Evolutionary conservation across 2,329 filamentous ascomycete genomes (phyloP), one percentile per base, ranked within the genome.

Genomic region (Penicillium carneum): DNA sequence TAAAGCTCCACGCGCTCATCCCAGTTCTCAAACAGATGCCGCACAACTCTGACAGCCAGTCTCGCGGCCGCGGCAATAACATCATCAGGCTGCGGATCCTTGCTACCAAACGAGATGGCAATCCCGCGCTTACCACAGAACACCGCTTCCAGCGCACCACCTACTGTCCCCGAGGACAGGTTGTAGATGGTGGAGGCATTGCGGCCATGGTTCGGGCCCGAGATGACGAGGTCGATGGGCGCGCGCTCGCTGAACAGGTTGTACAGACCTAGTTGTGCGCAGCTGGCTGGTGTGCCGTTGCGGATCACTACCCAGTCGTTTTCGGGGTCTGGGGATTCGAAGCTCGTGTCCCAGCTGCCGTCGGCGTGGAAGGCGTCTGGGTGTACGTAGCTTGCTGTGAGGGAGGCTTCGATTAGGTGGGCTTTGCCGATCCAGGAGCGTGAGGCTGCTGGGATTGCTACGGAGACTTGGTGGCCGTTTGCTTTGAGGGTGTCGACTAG

Each of bases 391-490:
- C 85, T 83, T 7, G 92, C 92, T 77, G 88, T 91, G 63, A 95
- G 84, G 1, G 89, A 88, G 76, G 93, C 88, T 65, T 93, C 93
- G 72, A 97, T 93, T 73, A 97, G 89, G 79, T 97, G 93, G 1
- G 93, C 93, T 82, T 97, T 97, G 69, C 92, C 93, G 74, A 97
- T 97, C 93, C 93, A 97, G 20, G 92, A 96, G 55, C 93, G 88
- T 76, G 97, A 94, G 5, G 88, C 88, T 74, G 96, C 87, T 7
- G 93, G 93, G 38, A 97, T 87, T 69, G 93, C 91, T 63, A 97
- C 93, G 14, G 91, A 96, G 69, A 97, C 91, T 31, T 81, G 83
- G 79, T 97, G 93, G 31, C 92, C 92, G 41, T 88, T 86, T 61
- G 82, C 77, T 75, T 91, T 85, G 61, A 93, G 87, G 61, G 86